Base-by-base conservation (phyloP, 805 yeast genomes). In the Blastobotrys robertii region DNA sequence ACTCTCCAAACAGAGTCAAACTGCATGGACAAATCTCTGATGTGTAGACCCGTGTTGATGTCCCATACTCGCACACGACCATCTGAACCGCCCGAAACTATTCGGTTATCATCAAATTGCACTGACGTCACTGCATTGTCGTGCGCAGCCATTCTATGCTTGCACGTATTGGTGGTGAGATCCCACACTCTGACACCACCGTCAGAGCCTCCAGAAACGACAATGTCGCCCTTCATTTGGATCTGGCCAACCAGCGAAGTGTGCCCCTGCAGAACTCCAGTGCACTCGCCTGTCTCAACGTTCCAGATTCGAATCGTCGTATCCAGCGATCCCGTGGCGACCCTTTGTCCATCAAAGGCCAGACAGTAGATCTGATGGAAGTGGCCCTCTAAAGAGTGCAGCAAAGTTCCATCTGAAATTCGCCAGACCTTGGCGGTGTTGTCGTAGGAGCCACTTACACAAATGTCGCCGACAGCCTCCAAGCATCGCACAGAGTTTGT, bases 301-400 rank as follows among this genome's bases (percentile, higher is more conserved):
- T 86, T 94, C 97, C 97, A 90, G 36, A 90, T 87, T 50, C 97
- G 73, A 40, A 92, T 95, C 11, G 95, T 82, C 62, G 95, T 77
- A 67, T 92, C 98, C 53, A 92, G 74, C 8, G 96, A 87, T 36
- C 97, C 97, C 9, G 97, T 95, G 31, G 95, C 96, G 57, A 90
- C 82, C 49, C 77, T 71, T 55, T 76, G 76, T 12, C 95, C 96
- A 61, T 86, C 92, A 44, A 95, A 95, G 2, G 96, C 88, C 34
- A 90, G 87, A 10, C 97, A 95, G 44, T 84, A 74, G 11, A 92
- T 95, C 45, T 86, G 81, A 53, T 84, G 88, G 40, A 77, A 76
- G 65, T 92, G 98, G 2, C 98, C 98, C 31, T 83, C 68, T 57
- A 90, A 84, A 0, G 96, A 86, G 25, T 94, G 84, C 42, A 92